Evolutionary conservation across 164 flowering plant genomes (phyloP), one percentile per base, ranked within the genome.

Genomic region (Chimonanthus salicifolius): DNA sequence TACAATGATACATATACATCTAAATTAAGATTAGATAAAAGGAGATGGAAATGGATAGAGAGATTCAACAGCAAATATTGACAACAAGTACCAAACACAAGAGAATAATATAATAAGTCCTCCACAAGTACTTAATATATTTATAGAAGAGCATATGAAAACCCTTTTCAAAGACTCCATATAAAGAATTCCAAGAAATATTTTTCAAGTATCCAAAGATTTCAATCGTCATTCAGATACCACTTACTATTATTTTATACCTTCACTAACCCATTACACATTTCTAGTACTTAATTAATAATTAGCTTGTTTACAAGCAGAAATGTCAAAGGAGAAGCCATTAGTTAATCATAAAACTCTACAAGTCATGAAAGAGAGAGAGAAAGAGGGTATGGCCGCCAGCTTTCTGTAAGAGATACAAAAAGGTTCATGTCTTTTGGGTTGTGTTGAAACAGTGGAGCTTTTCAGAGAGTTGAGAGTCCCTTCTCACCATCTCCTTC

Each of bases 391-490:
- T 6, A 54, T 70, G 72, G 63, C 4, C 58, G 72, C 72, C 63
- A 70, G 72, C 72, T 68, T 74, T 62, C 67, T 18, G 58, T 33
- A 9, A 21, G 67, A 33, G 69, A 64, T 50, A 60, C 70, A 50
- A 72, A 78, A 69, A 75, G 75, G 69, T 75, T 48, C 10, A 50
- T 60, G 47, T 68, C 82, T 79, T 79, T 74, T 71, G 70, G 75
- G 72, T 64, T 77, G 62, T 70, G 67, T 65, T 49, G 71, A 71
- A 70, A 67, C 21, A 58, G 67, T 70, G 74, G 71, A 67, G 51
- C 62, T 71, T 65, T 74, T 64, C 44, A 15, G 20, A 49, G 74
- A 49, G 11, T 72, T 21, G 18, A 48, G 47, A 11, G 51, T 18
- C 50, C 16, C 43, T 68, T 11, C 45, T 46, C 58, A 11, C 68